Evolutionary conservation across 164 flowering plant genomes (phyloP).

Genomic region (Warburgia ugandensis): DNA sequence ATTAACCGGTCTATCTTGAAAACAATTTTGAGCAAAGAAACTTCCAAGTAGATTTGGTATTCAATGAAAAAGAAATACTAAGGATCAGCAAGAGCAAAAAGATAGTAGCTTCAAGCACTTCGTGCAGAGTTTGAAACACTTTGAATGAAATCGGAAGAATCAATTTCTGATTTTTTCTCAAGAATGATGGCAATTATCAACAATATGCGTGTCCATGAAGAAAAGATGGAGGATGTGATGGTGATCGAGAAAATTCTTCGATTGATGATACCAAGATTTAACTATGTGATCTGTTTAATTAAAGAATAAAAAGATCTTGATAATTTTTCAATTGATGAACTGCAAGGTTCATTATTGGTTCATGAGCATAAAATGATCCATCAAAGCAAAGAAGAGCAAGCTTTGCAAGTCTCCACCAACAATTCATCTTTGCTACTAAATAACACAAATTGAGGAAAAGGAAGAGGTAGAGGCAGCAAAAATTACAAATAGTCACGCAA

Average conservation of each 20-base stretch:
- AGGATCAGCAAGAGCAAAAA: too few relatives aligned
- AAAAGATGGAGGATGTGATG: conserved; percentile 8
- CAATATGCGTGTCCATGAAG: conserved; percentile 13
- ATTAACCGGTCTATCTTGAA: not conserved
- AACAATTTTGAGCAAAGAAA: not conserved
- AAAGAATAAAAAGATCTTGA: conserved; percentile 4
- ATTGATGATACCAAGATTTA: too few relatives aligned
- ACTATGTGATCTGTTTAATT: conserved; percentile 2
- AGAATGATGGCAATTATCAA: conserved; percentile 4
- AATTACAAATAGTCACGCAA: not conserved
- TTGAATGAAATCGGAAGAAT: too few relatives aligned
- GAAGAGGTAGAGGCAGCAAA: conserved; percentile 9
- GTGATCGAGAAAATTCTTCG: conserved; percentile 16
- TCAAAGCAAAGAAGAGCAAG: too few relatives aligned
- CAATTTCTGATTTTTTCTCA: too few relatives aligned
- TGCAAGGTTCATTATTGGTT: too few relatives aligned
- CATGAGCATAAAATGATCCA: too few relatives aligned
- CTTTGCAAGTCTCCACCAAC: too few relatives aligned
- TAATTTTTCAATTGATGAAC: conserved; percentile 11
- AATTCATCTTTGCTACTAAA: not conserved
- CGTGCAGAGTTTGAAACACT: too few relatives aligned
- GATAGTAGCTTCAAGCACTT: too few relatives aligned
- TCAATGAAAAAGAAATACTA: not conserved
- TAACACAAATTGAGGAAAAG: conserved; percentile 3
- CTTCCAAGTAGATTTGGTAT: not conserved